Evolutionary conservation across 305 asterid species (phyloP).

Genomic region (Fraxinus baroniana): DNA sequence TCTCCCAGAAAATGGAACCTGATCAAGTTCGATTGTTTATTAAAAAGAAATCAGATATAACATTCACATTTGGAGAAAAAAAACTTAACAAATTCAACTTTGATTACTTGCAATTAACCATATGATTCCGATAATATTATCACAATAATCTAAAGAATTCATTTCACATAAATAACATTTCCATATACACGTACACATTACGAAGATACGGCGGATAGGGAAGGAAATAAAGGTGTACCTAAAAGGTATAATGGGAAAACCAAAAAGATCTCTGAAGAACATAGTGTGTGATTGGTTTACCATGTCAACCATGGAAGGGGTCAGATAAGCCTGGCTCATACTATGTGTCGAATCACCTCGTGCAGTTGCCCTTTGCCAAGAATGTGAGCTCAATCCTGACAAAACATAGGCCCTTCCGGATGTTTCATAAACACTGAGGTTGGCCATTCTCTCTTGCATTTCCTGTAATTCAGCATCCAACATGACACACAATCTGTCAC

Average conservation of each 20-base stretch:
- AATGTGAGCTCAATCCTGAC: constrained; percentile 93
- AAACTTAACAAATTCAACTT: not conserved
- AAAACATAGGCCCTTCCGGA: constrained; percentile 88
- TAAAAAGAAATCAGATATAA: not conserved
- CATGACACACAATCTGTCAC: constrained; percentile 54
- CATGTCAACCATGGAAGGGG: constrained; percentile 94
- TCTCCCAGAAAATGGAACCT: not conserved
- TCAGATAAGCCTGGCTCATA: constrained; percentile 77
- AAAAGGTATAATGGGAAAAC: constrained; percentile 25
- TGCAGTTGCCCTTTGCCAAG: constrained; percentile 95
- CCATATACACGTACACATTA: not conserved
- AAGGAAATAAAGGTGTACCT: constrained; percentile 30
- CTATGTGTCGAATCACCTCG: constrained; percentile 77
- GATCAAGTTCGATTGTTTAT: constrained; percentile 22
- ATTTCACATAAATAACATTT: not conserved
- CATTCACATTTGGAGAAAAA: not conserved
- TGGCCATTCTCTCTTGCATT: constrained; percentile 87
- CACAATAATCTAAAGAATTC: constrained; percentile 3
- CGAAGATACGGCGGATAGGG: not conserved
- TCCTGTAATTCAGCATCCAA: constrained; percentile 71
- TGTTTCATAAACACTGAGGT: constrained; percentile 57
- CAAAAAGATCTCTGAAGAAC: constrained; percentile 39
- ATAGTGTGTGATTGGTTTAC: constrained; percentile 73
- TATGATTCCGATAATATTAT: not conserved
- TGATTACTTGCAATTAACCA: not conserved